phyloP scores from a whole-genome alignment of 345 rosid genomes.

The Brassica rapa region DNA sequence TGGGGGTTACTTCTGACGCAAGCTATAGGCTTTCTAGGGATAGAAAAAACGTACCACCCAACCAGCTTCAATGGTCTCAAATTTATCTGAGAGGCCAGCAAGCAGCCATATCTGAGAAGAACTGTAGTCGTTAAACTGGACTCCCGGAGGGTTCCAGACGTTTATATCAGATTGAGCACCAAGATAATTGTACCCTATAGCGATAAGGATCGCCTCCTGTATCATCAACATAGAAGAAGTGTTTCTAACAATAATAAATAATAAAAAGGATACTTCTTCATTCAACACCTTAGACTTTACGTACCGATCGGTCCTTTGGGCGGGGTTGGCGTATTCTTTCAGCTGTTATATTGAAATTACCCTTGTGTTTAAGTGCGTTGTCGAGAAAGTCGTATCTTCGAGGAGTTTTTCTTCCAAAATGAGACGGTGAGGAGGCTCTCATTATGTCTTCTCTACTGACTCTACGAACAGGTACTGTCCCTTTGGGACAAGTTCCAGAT shows the following conservation, averaged over 20 bases:
- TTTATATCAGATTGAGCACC: slow-evolving; percentile 53
- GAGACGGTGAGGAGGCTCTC: slow-evolving; percentile 41
- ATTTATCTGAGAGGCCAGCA: slow-evolving; percentile 30
- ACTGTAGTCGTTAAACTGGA: slow-evolving; percentile 37
- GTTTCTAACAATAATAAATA: background rate
- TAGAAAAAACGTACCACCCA: slow-evolving; percentile 45
- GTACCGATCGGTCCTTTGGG: slow-evolving; percentile 14
- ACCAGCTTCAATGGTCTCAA: slow-evolving; percentile 53
- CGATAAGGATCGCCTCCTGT: slow-evolving; percentile 39
- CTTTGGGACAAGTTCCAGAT: slow-evolving; percentile 49
- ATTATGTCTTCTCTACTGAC: slow-evolving; percentile 42
- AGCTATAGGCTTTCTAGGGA: background rate
- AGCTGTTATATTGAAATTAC: background rate
- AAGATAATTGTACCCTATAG: slow-evolving; percentile 41
- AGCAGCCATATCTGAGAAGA: slow-evolving; percentile 53
- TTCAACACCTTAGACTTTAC: background rate
- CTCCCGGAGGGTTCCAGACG: slow-evolving; percentile 51
- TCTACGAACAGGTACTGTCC: slow-evolving; percentile 57
- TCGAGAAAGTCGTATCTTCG: slow-evolving; percentile 6
- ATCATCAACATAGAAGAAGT: slow-evolving; percentile 1
- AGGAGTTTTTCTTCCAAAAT: slow-evolving; percentile 41
- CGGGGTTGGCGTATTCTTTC: background rate
- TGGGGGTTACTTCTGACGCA: background rate
- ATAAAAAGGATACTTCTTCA: background rate
- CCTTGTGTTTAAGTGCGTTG: slow-evolving; percentile 9